Evolutionary conservation across 345 rosid genomes (phyloP), one percentile per base, ranked within the genome.

Genomic region (Populus alba): DNA sequence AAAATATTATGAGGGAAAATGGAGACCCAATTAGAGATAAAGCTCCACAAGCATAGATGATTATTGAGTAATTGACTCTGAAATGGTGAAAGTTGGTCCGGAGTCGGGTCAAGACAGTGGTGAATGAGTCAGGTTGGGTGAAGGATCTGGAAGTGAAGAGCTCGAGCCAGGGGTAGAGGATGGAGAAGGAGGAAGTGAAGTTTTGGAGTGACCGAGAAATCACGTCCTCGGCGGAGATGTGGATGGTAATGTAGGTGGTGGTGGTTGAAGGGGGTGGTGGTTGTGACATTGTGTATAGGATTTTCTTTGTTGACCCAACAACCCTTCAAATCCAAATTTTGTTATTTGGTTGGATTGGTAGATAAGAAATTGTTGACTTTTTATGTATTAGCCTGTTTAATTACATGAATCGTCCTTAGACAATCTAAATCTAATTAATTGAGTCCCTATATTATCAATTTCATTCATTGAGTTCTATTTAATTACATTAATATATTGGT

Each of bases 81-180:
- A 87, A 88, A 81, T 86, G 81, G 1, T 35, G 77, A 70, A 63
- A 4, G 71, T 88, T 86, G 65, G 74, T 55, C n/a, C 67, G 71
- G 35, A 78, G 77, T 43, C 84, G 85, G 53, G 79, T 71, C 39
- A 74, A 27, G 6, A 84, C 73, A 68, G 77, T 70, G 65, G 85
- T 51, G 77, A 82, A 27, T 27, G 75, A 22, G 18, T 73, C 82
- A 31, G 85, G 84, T 31, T 81, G 71, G 70, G 13, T 31, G 77
- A 77, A 79, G 15, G 41, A 73, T 45, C 81, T 84, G 83, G 85
- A 55, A 4, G 82, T 78, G 43, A 87, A 59, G 75, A 90, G 83
- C 37, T 87, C 85, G 23, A 88, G 88, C 93, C 90, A 90, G 61
- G 89, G 90, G 77, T 88, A 88, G 78, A 78, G 89, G 81, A 37